These are phyloP conservation scores for Simplicillium aogashimaense DNA, from an alignment of 2,329 filamentous ascomycete species.

Conservation along the genomic window DNA sequence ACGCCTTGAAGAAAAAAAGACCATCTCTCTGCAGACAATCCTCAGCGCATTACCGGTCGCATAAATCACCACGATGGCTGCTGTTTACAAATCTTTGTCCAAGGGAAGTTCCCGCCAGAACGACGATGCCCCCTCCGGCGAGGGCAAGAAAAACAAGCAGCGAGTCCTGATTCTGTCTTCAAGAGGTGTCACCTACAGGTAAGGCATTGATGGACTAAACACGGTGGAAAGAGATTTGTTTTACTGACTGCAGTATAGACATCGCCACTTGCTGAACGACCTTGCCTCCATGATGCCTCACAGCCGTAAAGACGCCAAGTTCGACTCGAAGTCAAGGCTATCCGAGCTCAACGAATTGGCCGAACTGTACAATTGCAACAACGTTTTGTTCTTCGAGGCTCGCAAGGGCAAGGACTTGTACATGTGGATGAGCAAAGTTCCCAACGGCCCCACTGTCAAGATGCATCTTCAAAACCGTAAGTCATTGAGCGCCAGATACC, in stretches of 20 bases:
- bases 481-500: slow-evolving; percentile 11
- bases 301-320: slow-evolving; percentile 87
- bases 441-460: slow-evolving; percentile 53
- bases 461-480: slow-evolving; percentile 70
- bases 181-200: slow-evolving; percentile 84
- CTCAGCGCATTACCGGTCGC: too few species aligned
- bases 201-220: slow-evolving; percentile 13
- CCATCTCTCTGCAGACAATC: too few species aligned
- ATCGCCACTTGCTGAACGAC: slow-evolving; percentile 88
- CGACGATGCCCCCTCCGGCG: slow-evolving; percentile 36
- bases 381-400: slow-evolving; percentile 90
- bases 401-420: slow-evolving; percentile 92
- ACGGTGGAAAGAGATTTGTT: too few species aligned
- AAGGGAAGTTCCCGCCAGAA: slow-evolving; percentile 41
- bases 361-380: slow-evolving; percentile 85
- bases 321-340: slow-evolving; percentile 89
- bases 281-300: slow-evolving; percentile 84
- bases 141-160: slow-evolving; percentile 55
- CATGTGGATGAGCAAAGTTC: slow-evolving; percentile 84
- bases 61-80: slow-evolving; percentile 42
- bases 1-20: too few species aligned
- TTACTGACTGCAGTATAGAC: slow-evolving; percentile 38
- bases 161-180: slow-evolving; percentile 86
- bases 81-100: slow-evolving; percentile 66
- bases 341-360: slow-evolving; percentile 68